Evolutionary conservation across 352 stramenopile species (phyloP).

Genomic region (Phytophthora syringae): DNA sequence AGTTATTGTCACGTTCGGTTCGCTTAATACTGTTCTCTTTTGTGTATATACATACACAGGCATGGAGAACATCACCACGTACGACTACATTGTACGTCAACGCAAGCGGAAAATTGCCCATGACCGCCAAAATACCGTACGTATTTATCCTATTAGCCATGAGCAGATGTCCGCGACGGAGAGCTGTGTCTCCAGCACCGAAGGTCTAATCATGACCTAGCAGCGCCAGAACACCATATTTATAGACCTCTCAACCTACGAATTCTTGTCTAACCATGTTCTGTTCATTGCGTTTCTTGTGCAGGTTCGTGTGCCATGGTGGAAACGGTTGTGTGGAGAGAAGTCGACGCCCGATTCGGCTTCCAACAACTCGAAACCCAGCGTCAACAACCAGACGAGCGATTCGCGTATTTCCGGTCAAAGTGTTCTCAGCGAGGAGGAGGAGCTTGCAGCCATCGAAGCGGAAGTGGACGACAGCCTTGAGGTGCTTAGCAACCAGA

Average conservation of each 20-base stretch:
- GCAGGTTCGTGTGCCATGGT: constrained; percentile 40
- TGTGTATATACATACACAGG: constrained; percentile 37
- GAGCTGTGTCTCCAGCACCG: constrained; percentile 20
- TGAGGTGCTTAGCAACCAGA: constrained; percentile 78
- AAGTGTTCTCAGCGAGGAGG: constrained; percentile 67
- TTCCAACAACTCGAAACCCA: constrained; percentile 42
- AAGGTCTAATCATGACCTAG: constrained; percentile 17
- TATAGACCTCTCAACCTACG: constrained; percentile 32
- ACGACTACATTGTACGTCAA: constrained; percentile 89
- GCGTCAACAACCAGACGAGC: constrained; percentile 58
- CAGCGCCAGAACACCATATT: constrained; percentile 22
- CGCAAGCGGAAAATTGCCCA: constrained; percentile 77
- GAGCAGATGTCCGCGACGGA: constrained; percentile 17
- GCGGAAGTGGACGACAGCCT: constrained; percentile 83
- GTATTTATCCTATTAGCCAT: constrained; percentile 65
- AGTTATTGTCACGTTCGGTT: background rate
- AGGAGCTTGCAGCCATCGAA: constrained; percentile 74
- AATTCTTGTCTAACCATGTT: constrained; percentile 4
- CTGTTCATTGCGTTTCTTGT: constrained; percentile 12
- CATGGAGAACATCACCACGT: constrained; percentile 85
- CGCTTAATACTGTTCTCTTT: background rate
- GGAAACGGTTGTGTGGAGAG: constrained; percentile 36
- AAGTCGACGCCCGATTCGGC: constrained; percentile 15
- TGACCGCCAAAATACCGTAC: constrained; percentile 68
- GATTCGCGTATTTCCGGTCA: constrained; percentile 58